Evolutionary conservation across 2,329 filamentous ascomycete genomes (phyloP).

Genomic region (Pseudogymnoascus sp.): DNA sequence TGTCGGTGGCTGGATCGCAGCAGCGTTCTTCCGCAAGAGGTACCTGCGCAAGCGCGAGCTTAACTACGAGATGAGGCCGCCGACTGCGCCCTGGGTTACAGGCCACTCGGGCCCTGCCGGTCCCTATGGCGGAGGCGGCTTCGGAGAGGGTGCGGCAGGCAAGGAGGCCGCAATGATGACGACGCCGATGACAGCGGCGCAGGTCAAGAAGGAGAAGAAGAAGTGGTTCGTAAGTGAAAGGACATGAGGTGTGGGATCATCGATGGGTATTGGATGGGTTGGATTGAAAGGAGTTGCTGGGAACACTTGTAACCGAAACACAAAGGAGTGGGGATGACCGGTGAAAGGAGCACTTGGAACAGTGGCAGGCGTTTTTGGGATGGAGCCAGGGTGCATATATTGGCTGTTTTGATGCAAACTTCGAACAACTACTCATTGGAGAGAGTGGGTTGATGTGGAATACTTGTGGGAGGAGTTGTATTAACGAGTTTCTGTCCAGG

Average conservation of each 20-base stretch:
- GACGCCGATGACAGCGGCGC: background rate
- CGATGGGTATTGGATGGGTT: background rate
- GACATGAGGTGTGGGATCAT: background rate
- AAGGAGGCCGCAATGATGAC: background rate
- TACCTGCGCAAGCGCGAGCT: conserved; percentile 63
- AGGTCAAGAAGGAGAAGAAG: conserved; percentile 5
- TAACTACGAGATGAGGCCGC: conserved; percentile 28
- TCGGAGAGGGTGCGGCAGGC: background rate
- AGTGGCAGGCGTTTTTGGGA: background rate
- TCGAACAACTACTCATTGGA: background rate
- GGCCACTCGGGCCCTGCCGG: background rate
- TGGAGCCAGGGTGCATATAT: background rate
- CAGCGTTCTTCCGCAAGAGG: conserved; percentile 63
- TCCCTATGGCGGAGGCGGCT: background rate
- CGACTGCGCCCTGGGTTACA: conserved; percentile 26
- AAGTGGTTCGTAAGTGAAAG: conserved; percentile 4
- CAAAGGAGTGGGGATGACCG: background rate
- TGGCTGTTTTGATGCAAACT: background rate
- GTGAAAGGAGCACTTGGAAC: background rate
- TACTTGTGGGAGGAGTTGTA: conserved; percentile 1
- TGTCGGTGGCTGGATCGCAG: conserved; percentile 55
- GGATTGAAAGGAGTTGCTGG: background rate
- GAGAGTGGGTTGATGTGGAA: background rate
- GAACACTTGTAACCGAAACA: conserved; percentile 2
- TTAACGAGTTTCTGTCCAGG: conserved; percentile 1